These are phyloP conservation scores for Begonia fuchsioides DNA, from an alignment of 306 rosid genomes.

Conservation along the genomic window DNA sequence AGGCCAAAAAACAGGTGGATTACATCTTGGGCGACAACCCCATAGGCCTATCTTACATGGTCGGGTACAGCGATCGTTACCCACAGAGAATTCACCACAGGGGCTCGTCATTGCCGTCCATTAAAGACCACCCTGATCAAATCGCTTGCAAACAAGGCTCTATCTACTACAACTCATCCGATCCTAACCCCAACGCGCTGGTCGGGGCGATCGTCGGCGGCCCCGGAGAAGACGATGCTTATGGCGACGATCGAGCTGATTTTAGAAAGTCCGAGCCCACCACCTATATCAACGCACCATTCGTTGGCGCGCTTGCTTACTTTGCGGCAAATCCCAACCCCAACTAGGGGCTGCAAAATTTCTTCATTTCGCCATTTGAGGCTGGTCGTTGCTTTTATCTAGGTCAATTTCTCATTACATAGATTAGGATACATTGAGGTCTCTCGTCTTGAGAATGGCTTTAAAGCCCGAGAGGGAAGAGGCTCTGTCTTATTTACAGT, in stretches of 20 bases:
- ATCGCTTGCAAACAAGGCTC: constrained; percentile 80
- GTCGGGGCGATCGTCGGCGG: constrained; percentile 93
- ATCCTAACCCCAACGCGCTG: constrained; percentile 60
- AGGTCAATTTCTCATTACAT: no score
- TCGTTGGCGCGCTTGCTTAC: constrained; percentile 70
- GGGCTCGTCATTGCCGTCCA: constrained; percentile 66
- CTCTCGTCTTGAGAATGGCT: no score
- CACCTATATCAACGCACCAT: constrained; percentile 89
- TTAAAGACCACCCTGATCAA: constrained; percentile 53
- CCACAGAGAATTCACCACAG: constrained; percentile 82
- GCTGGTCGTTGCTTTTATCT: no score
- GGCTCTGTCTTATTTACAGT: no score
- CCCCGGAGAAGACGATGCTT: constrained; percentile 61
- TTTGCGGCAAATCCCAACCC: constrained; percentile 39
- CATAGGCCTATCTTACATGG: constrained; percentile 72
- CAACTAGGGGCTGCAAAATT: neutral
- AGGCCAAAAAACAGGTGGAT: constrained; percentile 51
- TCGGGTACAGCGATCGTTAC: constrained; percentile 48
- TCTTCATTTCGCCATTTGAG: no score
- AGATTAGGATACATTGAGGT: no score
- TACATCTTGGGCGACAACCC: constrained; percentile 80
- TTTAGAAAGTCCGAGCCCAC: constrained; percentile 77
- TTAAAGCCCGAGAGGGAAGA: no score
- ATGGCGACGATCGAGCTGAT: constrained; percentile 59
- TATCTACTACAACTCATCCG: constrained; percentile 45